These are phyloP conservation scores for Arabidopsis thaliana DNA, from an alignment of 345 rosid genomes.

Conservation along the genomic window TAIR10.1 NC_003074.8:7873501-7874000, in stretches of 20 bases:
- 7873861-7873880: constrained; percentile 9
- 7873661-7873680: constrained; percentile 25
- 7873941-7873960: background rate
- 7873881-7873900: constrained; percentile 35
- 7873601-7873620: background rate
- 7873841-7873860: constrained; percentile 31
- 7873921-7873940: background rate
- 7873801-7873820: constrained; percentile 23
- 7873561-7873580: background rate
- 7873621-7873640: background rate
- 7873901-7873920: constrained; percentile 25
- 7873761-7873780: constrained; percentile 8
- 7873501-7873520: constrained; percentile 22
- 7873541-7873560: background rate
- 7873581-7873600: background rate
- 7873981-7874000: background rate
- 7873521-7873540: background rate
- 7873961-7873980: background rate
- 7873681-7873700: constrained; percentile 10
- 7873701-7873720: constrained; percentile 37
- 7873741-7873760: background rate
- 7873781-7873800: constrained; percentile 43
- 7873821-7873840: constrained; percentile 27
- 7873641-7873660: constrained; percentile 7
- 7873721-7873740: background rate